Evolutionary conservation across 345 rosid species (phyloP), one percentile per base, ranked within the genome.

Genomic region (Citropsis articulata): DNA sequence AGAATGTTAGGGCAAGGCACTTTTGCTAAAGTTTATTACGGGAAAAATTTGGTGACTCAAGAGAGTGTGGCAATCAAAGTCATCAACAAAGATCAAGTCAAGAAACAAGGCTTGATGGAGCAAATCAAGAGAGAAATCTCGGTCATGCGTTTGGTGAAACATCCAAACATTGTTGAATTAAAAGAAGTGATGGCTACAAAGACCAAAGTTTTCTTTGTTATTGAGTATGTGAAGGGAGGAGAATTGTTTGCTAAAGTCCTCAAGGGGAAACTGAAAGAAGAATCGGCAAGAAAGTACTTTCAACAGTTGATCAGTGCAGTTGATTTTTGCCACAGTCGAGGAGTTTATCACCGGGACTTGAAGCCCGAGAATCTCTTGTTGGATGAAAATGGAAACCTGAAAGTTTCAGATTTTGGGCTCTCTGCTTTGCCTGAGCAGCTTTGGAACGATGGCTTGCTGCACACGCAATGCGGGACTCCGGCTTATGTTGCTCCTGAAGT

Each of bases 181-280:
- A 86, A 84, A 66, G 92, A 89, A 73, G 92, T 89, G 4, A 77
- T 89, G 89, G 90, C 92, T 13, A 84, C 92, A 7, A 82, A 80
- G 35, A 75, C 83, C 27, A 85, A 84, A 31, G 80, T 89, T 48
- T 87, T 72, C 80, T 77, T 89, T 24, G 85, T 76, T 5, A 89
- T 89, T 89, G 92, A 89, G 18, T 82, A 84, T 19, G 90, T 86
- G 6, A 21, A 66, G 1, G 89, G 90, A 65, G 89, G 90, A 9
- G 90, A 89, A 53, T 76, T 89, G 28, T 89, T 84, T 36, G 78
- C 84, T 7, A 85, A 83, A 75, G 82, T 89, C 4, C 59, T 75
- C 3, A 82, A 71, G 53, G 92, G 90, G 10, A 87, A 65, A 60
- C 74, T 89, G 3, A 81, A 75, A 68, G 90, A 89, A 60, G 75